These are phyloP conservation scores for Halophytophthora polymorphica DNA, from an alignment of 352 stramenopile genomes.

Conservation along the genomic window DNA sequence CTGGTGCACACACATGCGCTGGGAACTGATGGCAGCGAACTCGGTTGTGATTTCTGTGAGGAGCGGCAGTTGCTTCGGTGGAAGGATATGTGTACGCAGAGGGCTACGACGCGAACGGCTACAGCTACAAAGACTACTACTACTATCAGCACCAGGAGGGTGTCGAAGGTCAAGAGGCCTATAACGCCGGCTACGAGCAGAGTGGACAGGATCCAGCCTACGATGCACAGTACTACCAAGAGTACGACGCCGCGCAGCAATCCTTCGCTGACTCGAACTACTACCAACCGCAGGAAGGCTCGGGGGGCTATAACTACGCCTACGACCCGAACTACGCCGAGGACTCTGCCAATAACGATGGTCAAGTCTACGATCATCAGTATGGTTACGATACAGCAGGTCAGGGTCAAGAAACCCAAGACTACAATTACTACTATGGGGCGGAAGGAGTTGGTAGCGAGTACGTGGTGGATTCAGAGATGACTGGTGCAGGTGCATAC, in stretches of 20 bases:
- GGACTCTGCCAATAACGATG: too few species aligned
- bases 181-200: constrained; percentile 2
- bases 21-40: too few species aligned
- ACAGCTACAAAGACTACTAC: constrained; percentile 16
- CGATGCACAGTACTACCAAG: constrained; percentile 4
- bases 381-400: constrained; percentile 7
- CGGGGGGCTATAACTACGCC: neutral
- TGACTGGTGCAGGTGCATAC: too few species aligned
- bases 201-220: constrained; percentile 2
- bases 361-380: constrained; percentile 5
- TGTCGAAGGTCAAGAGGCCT: neutral
- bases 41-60: too few species aligned
- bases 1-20: too few species aligned
- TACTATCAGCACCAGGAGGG: constrained; percentile 1
- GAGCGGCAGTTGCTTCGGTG: too few species aligned
- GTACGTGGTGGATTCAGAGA: too few species aligned
- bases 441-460: neutral
- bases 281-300: constrained; percentile 10
- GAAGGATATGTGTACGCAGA: constrained; percentile 12
- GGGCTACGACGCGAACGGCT: constrained; percentile 10
- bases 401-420: constrained; percentile 2
- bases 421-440: constrained; percentile 12
- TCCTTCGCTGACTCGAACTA: constrained; percentile 3
- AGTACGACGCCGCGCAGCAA: constrained; percentile 8
- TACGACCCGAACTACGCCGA: too few species aligned